Percentiles rank a stretch among this genome's conserved stretches.
phyloP scores from a whole-genome alignment of 352 stramenopile genomes.

The Phytophthora lateralis region DNA sequence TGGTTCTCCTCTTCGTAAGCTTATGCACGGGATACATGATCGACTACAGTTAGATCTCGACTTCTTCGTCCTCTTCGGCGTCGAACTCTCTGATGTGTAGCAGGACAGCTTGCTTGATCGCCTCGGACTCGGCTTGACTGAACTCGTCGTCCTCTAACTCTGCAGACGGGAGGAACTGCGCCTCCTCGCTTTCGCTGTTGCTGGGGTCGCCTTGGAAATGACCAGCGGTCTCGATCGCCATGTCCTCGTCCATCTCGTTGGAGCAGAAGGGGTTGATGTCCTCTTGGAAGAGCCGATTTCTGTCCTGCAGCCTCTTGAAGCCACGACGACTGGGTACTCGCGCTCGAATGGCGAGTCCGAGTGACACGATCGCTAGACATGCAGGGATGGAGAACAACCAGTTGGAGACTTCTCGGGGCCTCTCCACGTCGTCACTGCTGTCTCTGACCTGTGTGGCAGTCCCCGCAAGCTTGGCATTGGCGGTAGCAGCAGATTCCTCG shows the following conservation, averaged over 20 bases:
- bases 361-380: conserved; percentile 44
- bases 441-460: conserved; percentile 10
- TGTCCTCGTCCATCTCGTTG: conserved; percentile 27
- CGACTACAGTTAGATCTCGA: conserved; percentile 23
- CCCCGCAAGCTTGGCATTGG: conserved; percentile 25
- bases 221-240: conserved; percentile 41
- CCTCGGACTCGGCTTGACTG: conserved; percentile 19
- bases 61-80: conserved; percentile 25
- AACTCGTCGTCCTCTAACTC: conserved; percentile 20
- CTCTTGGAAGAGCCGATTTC: conserved; percentile 39
- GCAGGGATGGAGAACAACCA: conserved; percentile 55
- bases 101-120: conserved; percentile 33
- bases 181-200: conserved; percentile 28
- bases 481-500: conserved; percentile 11
- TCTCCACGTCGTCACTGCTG: neutral
- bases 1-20: neutral
- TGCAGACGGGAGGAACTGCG: conserved; percentile 20
- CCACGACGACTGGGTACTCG: conserved; percentile 14
- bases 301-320: conserved; percentile 50
- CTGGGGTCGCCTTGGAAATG: conserved; percentile 32
- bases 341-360: conserved; percentile 44
- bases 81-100: conserved; percentile 38
- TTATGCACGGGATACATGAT: neutral
- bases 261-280: conserved; percentile 83
- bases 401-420: conserved; percentile 32